Percentiles rank a stretch among this genome's conserved stretches.
Conservation (phyloP, 805 yeast genomes). For the Torulaspora maleeae region DNA sequence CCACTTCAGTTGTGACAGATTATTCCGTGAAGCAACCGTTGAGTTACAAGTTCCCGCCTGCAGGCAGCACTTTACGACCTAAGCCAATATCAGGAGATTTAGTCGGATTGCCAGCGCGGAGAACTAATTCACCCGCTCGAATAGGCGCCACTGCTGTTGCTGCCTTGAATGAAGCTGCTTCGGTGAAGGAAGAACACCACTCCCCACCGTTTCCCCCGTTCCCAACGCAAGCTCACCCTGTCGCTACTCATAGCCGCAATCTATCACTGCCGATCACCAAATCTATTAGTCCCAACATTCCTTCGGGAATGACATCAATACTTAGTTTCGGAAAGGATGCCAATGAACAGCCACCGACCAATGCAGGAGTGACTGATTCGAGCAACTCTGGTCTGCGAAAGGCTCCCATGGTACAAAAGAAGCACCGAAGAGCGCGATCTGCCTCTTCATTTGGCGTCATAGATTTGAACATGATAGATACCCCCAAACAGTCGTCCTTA, state of each 20-base stretch:
- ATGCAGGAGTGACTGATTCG: not conserved
- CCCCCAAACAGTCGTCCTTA: constrained; percentile 11
- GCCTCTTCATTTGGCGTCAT: constrained; percentile 31
- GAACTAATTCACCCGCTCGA: constrained; percentile 63
- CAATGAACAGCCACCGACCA: not conserved
- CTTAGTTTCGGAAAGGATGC: constrained; percentile 17
- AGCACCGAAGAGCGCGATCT: constrained; percentile 29
- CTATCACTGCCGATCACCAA: constrained; percentile 21
- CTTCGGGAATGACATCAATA: constrained; percentile 23
- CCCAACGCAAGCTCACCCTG: not conserved
- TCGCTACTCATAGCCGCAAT: constrained; percentile 18
- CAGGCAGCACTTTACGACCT: constrained; percentile 10
- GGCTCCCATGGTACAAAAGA: constrained; percentile 16
- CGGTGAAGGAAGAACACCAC: constrained; percentile 28
- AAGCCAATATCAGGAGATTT: constrained; percentile 5
- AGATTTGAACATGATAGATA: constrained; percentile 28
- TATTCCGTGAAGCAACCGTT: constrained; percentile 11
- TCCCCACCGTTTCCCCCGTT: constrained; percentile 2
- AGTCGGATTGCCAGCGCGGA: constrained; percentile 13
- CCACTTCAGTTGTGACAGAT: constrained; percentile 1
- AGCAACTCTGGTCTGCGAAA: constrained; percentile 2
- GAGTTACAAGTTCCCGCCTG: constrained; percentile 24
- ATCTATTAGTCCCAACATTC: constrained; percentile 9
- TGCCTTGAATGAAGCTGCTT: constrained; percentile 32
- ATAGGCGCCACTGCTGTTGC: constrained; percentile 73